Base-by-base conservation (phyloP, 495 filamentous ascomycete species). In the Letharia columbiana region DNA sequence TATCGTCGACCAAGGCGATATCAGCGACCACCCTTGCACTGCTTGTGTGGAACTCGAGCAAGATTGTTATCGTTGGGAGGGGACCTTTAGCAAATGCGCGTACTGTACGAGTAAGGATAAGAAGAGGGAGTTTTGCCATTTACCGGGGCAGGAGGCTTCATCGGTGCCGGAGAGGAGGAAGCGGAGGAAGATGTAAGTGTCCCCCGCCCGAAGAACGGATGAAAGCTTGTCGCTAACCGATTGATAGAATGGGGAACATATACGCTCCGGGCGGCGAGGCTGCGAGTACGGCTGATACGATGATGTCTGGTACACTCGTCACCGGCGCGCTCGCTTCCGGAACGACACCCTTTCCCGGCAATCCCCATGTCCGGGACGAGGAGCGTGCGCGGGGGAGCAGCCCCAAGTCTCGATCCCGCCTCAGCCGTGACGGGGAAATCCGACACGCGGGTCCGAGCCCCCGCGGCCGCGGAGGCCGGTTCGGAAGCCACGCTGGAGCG, bases 181-280 rank as follows among this genome's bases (percentile, higher is more conserved):
- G 39, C 60, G 60, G 35, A 61, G 64, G 47, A 66, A 66, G 59
- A 61, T 66, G 58, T 66, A 28, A 61, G 64, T 66, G 11, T 3
- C 12, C 17, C 8, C 12, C 5, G 5, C 45, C 20, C 45, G 23
- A 28, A 0, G 23, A 28, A 28, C 1, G 23, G 23, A 28, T 28
- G 23, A 28, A 28, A 28, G 23, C 23, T 28, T 28, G 23, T 28
- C 23, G 15, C n/a, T 62, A n/a, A 35, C 11, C 2, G 11, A 18
- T 23, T 10, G 17, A 10, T 2, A 49, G 20, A 37, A 50, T 18
- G 11, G 20, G 17, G 2, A 44, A 42, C n/a, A 45, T 28, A 1
- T 40, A 41, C 13, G 62, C 49, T 18, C 52, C 56, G 18, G 54
- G 33, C 0, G 45, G 44, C 2, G 63, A 65, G 20, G 54, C 54